Evolutionary conservation across 2,329 filamentous ascomycete genomes (phyloP), one percentile per base, ranked within the genome.

Genomic region (Parascedosporium putredinis): DNA sequence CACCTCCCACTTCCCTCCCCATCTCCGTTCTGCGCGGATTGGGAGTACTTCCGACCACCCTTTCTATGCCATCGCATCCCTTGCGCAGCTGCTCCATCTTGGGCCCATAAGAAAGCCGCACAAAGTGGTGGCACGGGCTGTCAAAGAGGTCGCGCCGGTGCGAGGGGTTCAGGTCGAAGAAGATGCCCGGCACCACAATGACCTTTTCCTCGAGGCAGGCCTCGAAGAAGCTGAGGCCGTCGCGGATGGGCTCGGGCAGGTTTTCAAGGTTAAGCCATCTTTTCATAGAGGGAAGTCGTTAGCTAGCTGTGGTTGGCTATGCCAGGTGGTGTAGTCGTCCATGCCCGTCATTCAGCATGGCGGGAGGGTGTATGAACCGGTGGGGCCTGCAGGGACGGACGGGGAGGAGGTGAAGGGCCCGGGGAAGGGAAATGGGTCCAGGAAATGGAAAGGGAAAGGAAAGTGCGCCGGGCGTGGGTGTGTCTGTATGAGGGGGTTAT

Each of bases 191-290:
- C 4, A 97, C 91, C 16, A 96, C 89, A 61, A 96, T 96, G 57
- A 94, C 88, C 75, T 94, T 94, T 73, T 96, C 89, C 61, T 86
- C 81, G 42, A 97, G 72, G 62, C 93, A 93, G 25, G 89, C 89
- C 64, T 93, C 82, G 80, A 97, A 96, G 77, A 97, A 97, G 72
- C 95, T 95, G 60, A 97, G 73, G 7, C 91, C 91, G 64, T 97
- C 91, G 52, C 86, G 84, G 64, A 97, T 95, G 54, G 82, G 78
- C n/a, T 77, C 76, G 0, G 91, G 87, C 2, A 93, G 73, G 45
- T 76, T 75, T 65, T 74, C 82, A 58, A 78, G 81, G 68, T 75
- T 78, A 53, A 81, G 67, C 77, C 77, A 71, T 42, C 67, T 70
- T 42, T 10, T 14, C 2, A 7, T 2, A 36, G 33, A 36, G n/a